phyloP scores from a whole-genome alignment of 176 grass and related monocot genomes.

The Phyllostachys edulis region DNA sequence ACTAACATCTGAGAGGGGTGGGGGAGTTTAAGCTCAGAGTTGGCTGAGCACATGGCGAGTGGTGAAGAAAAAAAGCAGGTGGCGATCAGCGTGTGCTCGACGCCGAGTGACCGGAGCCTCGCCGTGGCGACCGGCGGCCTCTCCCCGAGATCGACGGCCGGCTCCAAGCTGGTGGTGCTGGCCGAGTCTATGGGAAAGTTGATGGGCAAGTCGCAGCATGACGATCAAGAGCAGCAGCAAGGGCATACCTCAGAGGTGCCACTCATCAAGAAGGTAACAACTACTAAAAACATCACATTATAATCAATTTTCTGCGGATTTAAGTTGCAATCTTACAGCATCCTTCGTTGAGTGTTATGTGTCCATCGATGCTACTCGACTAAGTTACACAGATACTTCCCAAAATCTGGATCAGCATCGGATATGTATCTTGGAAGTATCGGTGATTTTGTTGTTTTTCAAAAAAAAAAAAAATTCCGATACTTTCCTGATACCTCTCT shows the following conservation, averaged over 20 bases:
- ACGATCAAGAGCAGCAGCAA: background rate
- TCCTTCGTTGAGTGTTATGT: background rate
- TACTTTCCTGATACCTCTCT: no score
- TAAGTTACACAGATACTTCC: no score
- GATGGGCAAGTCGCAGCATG: background rate
- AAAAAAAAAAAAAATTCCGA: no score
- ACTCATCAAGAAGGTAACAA: constrained; percentile 28
- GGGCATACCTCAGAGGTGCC: background rate
- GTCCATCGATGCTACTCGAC: background rate
- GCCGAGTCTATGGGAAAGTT: background rate
- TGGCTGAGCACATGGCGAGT: background rate
- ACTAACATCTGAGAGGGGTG: background rate
- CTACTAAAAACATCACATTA: background rate
- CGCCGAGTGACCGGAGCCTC: constrained; percentile 15
- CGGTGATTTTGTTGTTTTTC: no score
- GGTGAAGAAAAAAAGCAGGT: constrained; percentile 17
- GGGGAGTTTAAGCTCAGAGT: background rate
- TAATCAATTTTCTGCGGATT: background rate
- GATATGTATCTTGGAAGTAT: no score
- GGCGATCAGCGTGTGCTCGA: constrained; percentile 23
- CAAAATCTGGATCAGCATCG: no score
- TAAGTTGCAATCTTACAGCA: background rate
- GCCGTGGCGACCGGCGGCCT: background rate
- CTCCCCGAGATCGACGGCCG: background rate
- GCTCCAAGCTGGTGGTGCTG: background rate